Evolutionary conservation across 1,284 basidiomycete species (phyloP).

Genomic region (Agaricales sp.): DNA sequence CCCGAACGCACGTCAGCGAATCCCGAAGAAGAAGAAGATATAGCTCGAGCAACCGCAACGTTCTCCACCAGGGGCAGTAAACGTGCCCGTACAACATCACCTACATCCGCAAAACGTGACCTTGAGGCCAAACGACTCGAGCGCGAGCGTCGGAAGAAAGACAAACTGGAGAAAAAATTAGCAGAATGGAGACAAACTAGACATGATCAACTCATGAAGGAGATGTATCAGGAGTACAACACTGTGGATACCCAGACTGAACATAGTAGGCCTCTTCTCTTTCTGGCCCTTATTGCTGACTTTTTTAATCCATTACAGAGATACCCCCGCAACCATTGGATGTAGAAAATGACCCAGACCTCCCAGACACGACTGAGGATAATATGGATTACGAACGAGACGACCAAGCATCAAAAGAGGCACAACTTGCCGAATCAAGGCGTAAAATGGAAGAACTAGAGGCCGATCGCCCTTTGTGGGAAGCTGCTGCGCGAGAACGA

Average conservation of each 20-base stretch:
- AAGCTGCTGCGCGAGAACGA: constrained; percentile 37
- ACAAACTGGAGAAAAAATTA: constrained; percentile 25
- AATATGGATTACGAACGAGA: constrained; percentile 10
- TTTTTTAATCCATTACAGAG: not conserved
- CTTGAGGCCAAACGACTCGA: constrained; percentile 25
- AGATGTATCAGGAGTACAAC: constrained; percentile 26
- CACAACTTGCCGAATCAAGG: constrained; percentile 51
- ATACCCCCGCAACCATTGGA: not conserved
- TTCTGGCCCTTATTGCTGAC: constrained; percentile 2
- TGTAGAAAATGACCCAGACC: constrained; percentile 1
- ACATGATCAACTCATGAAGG: constrained; percentile 27
- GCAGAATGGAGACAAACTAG: constrained; percentile 26
- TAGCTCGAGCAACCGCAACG: constrained; percentile 19
- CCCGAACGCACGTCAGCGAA: constrained; percentile 16
- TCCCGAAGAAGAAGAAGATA: constrained; percentile 16
- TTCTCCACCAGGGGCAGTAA: constrained; percentile 27
- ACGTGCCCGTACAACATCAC: constrained; percentile 37
- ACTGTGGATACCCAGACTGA: constrained; percentile 11
- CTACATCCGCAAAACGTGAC: constrained; percentile 26
- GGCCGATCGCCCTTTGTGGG: constrained; percentile 52
- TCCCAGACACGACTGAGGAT: not conserved
- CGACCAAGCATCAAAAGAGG: constrained; percentile 23
- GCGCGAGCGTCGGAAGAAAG: constrained; percentile 28
- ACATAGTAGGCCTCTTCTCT: no score
- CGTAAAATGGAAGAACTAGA: constrained; percentile 63